Evolutionary conservation across 2,329 filamentous ascomycete species (phyloP), one percentile per base, ranked within the genome.

Genomic region (Fusarium sp.): DNA sequence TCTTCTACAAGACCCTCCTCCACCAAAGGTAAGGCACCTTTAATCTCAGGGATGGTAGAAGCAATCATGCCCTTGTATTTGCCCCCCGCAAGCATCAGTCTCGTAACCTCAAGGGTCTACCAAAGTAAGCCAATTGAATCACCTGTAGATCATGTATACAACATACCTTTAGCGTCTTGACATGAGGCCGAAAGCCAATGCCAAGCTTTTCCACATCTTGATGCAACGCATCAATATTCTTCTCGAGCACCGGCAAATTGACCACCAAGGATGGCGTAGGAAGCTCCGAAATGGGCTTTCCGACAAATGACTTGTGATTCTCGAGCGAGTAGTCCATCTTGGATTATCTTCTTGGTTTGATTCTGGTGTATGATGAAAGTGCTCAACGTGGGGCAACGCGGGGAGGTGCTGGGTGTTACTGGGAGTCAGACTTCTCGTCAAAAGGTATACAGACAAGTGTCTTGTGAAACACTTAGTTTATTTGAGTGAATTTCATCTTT

Each of bases 81-180:
- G 16, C 80, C 80, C 24, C 77, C 71, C 1, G 72, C 79, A 8
- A 83, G 77, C 81, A 83, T 82, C 74, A 83, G 71, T 8, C 81
- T 72, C 1, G 81, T 83, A 0, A 76, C 73, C 48, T 80, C 78
- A 4, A 77, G 65, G 2, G 77, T 81, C 78, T 83, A 10, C 5
- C 27, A 6, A n/a, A 7, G n/a, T 25, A 12, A 48, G 30, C 18
- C 13, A 37, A 40, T 10, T 14, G 10, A 18, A 20, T 1, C 14
- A 13, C 4, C 3, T 1, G 7, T 24, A 2, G 4, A 11, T 18
- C 4, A 14, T 20, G 7, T 18, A n/a, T 5, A 6, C 1, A 20
- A 37, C 34, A 4, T 41, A 81, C 82, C 77, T 83, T 83, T 25
- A 83, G 75, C 0, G 82, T 83, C 68, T 83, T 83, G n/a, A 83